Evolutionary conservation across 176 grass and related monocot species (phyloP).

Genomic region (Carex kokanica): DNA sequence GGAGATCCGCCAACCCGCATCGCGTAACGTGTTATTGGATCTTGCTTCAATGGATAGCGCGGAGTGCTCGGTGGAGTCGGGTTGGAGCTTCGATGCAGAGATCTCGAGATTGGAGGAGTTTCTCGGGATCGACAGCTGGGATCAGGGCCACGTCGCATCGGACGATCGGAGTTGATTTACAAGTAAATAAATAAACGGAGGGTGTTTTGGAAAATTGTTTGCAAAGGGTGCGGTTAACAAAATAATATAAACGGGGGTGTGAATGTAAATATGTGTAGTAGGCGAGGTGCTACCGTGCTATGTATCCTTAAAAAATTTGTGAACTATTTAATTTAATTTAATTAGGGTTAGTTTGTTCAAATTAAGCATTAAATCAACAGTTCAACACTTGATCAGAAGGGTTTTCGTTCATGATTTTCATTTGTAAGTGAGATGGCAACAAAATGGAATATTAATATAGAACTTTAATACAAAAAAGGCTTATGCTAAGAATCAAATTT

Average conservation of each 20-base stretch:
- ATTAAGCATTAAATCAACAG: no score
- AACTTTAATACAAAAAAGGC: no score
- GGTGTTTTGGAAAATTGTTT: neutral
- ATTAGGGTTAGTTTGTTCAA: neutral
- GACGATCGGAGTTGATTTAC: neutral
- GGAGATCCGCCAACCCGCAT: neutral
- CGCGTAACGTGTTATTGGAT: neutral
- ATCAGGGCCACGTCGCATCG: neutral
- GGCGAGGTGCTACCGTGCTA: neutral
- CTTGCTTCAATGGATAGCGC: neutral
- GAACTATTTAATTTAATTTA: neutral
- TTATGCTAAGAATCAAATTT: no score
- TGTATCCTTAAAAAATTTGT: neutral
- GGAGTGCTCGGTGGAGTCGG: neutral
- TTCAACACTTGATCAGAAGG: no score
- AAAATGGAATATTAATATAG: no score
- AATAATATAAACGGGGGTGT: neutral
- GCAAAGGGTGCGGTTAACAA: neutral
- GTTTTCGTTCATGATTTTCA: no score
- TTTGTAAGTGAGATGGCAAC: no score
- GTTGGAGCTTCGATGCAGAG: neutral
- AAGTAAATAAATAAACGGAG: neutral
- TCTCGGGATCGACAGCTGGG: conserved; percentile 14
- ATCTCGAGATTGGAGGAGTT: conserved; percentile 20
- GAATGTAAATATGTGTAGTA: neutral